Conservation (phyloP, 176 grass and related monocot genomes). For the Zea luxurians region DNA sequence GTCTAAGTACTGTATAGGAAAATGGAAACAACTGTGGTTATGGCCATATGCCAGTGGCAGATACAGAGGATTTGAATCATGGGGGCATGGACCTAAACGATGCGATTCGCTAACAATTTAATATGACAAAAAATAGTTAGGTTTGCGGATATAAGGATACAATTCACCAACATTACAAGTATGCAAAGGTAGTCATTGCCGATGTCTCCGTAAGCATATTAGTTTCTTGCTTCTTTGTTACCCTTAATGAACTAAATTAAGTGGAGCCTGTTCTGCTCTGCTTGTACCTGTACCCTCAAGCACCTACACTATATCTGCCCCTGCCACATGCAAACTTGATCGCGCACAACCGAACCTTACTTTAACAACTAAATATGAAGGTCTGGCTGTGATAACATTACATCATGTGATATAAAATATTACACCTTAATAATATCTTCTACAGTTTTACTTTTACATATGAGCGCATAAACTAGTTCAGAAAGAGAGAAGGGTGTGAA, state of each 20-base stretch:
- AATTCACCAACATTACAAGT: background rate
- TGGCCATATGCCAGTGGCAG: constrained; percentile 1
- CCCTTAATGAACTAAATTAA: background rate
- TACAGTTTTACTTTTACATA: background rate
- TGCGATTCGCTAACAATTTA: background rate
- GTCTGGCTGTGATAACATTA: background rate
- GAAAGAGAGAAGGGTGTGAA: background rate
- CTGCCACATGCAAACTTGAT: background rate
- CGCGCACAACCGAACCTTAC: background rate
- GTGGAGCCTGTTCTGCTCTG: background rate
- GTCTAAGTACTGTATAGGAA: background rate
- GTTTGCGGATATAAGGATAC: background rate
- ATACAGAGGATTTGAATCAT: background rate
- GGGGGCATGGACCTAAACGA: background rate
- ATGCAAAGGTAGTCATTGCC: background rate
- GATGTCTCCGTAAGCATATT: background rate
- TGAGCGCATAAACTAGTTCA: background rate
- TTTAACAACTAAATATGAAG: constrained; percentile 21
- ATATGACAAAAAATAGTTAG: background rate
- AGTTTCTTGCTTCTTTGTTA: background rate
- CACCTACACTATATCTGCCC: background rate
- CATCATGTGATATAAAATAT: background rate
- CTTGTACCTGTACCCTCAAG: background rate
- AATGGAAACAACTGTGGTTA: constrained; percentile 28
- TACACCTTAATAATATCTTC: constrained; percentile 10